Evolutionary conservation across 2,329 filamentous ascomycete species (phyloP), one percentile per base, ranked within the genome.

Genomic region (Sclerotinia spermophila): DNA sequence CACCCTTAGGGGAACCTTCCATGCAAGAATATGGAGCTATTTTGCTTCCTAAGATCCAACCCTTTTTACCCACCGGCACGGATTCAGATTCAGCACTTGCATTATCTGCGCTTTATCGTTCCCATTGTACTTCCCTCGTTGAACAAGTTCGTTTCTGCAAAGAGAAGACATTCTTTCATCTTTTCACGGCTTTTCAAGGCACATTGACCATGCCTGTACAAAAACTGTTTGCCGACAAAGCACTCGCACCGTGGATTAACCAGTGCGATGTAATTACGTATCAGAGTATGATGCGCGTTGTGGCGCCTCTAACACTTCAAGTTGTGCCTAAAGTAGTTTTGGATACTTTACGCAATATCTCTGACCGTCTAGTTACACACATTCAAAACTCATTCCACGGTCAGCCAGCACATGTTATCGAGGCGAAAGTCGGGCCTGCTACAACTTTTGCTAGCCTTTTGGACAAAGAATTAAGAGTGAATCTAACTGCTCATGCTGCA

Each of bases 61-160:
- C 87, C 7, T 97, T 94, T 78, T 84, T 97, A 3, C 94, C 95
- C 1, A 82, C 83, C 3, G 91, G 92, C 70, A 97, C 94, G 10
- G 96, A 99, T 79, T 84, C 87, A 0, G 95, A 98, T 78, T 91
- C 94, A 11, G 94, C 94, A 38, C 92, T 92, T 77, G 94, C 94
- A 5, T 84, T 99, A 33, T 89, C 89, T 51, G 94, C 95, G 6
- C 85, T 98, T 35, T 99, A 99, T 79, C 89, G 94, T 65, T 96
- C 95, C 3, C 95, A 98, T 79, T 97, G 94, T 80, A 97, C 96
- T 21, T 97, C 94, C 0, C 86, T 99, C 7, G 92, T 99, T 44
- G 96, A 99, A 81, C 95, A 93, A 76, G 94, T 99, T 73, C 92
- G 96, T 42, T 98, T 93, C 80, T 97, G 95, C 85, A 96, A 96